These are phyloP conservation scores for Citrus australasica DNA, from an alignment of 345 rosid species.

Conservation along the genomic window DNA sequence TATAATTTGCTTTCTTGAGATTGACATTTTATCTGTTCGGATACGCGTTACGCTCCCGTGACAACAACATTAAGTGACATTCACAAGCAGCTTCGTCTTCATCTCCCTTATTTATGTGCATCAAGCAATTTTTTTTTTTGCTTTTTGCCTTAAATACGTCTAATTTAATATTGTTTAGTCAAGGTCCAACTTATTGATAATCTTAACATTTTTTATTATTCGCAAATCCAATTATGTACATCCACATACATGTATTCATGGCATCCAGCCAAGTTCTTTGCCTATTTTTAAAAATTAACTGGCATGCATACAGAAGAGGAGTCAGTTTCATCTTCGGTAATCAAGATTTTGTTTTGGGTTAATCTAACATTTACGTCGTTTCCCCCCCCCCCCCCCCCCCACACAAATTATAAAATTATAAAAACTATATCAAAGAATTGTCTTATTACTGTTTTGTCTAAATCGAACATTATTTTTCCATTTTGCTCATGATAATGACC, in stretches of 20 bases:
- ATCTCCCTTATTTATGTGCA: neutral
- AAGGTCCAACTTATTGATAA: neutral
- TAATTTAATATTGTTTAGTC: constrained; percentile 1
- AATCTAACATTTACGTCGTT: neutral
- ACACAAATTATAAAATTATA: no score
- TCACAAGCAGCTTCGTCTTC: neutral
- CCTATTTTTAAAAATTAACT: neutral
- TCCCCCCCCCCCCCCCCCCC: no score
- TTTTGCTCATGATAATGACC: neutral
- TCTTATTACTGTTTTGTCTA: neutral
- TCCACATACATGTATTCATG: neutral
- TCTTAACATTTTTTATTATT: neutral
- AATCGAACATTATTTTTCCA: neutral
- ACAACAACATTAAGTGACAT: neutral
- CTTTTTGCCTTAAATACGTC: neutral
- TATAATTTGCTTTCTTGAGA: constrained; percentile 3
- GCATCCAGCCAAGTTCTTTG: neutral
- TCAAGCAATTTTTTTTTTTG: neutral
- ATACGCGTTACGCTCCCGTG: neutral
- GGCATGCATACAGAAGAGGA: neutral
- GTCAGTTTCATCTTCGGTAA: neutral
- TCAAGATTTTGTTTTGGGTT: neutral
- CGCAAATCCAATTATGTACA: neutral
- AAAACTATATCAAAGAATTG: neutral
- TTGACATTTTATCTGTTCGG: constrained; percentile 12